Conservation (phyloP, 129 eudicot species). For the Tagetes erecta region DNA sequence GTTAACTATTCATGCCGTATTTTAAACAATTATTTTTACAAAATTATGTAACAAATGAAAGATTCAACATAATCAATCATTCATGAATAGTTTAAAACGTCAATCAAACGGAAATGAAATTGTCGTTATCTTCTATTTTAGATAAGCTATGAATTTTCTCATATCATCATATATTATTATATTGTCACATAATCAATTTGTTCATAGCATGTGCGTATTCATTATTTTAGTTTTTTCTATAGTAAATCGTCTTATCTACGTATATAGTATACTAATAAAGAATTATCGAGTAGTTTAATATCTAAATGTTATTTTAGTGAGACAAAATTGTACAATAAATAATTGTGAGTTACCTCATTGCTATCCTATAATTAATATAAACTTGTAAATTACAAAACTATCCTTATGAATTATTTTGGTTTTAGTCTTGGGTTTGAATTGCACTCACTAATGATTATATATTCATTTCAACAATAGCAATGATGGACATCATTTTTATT, state of each 20-base stretch:
- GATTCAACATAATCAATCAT: neutral
- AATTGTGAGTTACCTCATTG: too few species aligned
- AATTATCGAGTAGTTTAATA: too few species aligned
- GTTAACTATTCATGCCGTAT: neutral
- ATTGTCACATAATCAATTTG: neutral
- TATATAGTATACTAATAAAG: neutral
- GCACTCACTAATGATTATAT: too few species aligned
- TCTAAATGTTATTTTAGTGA: too few species aligned
- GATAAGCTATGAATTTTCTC: neutral
- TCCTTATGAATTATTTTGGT: too few species aligned
- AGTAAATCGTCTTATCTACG: neutral
- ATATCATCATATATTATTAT: too few species aligned
- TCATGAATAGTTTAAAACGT: neutral
- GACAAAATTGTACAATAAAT: too few species aligned
- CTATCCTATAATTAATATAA: too few species aligned
- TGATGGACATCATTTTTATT: too few species aligned
- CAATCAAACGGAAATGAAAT: slow-evolving; percentile 7
- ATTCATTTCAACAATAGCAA: too few species aligned
- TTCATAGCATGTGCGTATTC: neutral
- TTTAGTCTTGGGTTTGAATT: too few species aligned
- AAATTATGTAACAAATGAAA: neutral
- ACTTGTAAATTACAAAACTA: too few species aligned
- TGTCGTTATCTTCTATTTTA: neutral
- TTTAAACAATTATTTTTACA: neutral
- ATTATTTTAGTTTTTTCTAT: neutral